A percentile compares a stretch with the other conserved stretches of the same genome.
phyloP scores from a whole-genome alignment of 495 filamentous ascomycete species.

The Xylaria flabelliformis region DNA sequence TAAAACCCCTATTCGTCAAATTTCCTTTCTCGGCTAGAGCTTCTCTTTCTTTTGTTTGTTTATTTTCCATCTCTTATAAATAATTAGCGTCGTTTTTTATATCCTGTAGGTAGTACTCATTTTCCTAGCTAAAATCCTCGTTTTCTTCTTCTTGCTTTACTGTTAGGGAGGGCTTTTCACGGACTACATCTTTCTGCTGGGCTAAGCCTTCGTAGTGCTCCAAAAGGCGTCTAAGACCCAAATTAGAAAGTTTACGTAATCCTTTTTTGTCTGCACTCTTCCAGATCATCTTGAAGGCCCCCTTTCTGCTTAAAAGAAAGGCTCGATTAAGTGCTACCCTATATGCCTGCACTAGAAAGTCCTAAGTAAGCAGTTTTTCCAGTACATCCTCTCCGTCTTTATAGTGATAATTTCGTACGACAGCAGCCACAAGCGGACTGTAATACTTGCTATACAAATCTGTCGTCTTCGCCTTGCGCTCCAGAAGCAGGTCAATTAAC shows the following conservation, averaged over 20 bases:
- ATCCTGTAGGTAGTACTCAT: too few species aligned
- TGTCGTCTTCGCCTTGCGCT: neutral
- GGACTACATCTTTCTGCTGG: neutral
- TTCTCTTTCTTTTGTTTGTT: too few species aligned
- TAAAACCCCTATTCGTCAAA: too few species aligned
- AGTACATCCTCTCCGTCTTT: neutral
- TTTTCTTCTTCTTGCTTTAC: too few species aligned
- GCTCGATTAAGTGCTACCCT: neutral
- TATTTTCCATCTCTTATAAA: too few species aligned
- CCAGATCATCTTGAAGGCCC: neutral
- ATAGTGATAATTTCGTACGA: neutral
- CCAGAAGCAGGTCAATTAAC: neutral
- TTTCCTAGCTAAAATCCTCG: too few species aligned
- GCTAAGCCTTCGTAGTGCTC: neutral
- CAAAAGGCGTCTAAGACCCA: neutral
- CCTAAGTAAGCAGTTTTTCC: neutral
- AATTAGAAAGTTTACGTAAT: neutral
- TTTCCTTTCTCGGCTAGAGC: too few species aligned
- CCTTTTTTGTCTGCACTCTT: neutral
- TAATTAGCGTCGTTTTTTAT: too few species aligned
- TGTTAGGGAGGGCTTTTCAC: too few species aligned
- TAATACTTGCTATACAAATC: neutral
- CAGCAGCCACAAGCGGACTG: neutral
- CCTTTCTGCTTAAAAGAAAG: neutral
- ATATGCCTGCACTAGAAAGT: neutral